These are phyloP conservation scores for Citrus hindsii DNA, from an alignment of 345 rosid species.

Conservation along the genomic window DNA sequence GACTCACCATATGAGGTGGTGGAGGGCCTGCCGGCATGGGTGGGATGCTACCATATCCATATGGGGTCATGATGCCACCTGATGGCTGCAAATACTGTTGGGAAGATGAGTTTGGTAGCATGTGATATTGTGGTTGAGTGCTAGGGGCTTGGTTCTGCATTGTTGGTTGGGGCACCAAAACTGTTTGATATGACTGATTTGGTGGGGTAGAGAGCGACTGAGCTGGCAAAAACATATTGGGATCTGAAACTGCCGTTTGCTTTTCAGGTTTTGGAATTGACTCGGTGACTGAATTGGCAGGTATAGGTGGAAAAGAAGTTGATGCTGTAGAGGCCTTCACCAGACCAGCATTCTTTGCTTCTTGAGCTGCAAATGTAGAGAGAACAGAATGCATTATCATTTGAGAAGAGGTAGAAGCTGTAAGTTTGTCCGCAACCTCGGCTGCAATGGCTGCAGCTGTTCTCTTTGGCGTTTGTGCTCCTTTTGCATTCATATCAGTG, in stretches of 20 bases:
- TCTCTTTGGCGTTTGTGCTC: constrained; percentile 55
- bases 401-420: constrained; percentile 88
- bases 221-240: constrained; percentile 35
- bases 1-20: constrained; percentile 48
- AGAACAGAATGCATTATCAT: constrained; percentile 91
- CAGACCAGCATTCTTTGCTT: constrained; percentile 65
- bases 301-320: constrained; percentile 22
- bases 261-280: constrained; percentile 41
- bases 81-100: constrained; percentile 62
- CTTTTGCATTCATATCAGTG: constrained; percentile 30
- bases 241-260: constrained; percentile 41
- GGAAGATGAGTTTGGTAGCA: constrained; percentile 47
- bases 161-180: constrained; percentile 31
- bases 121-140: constrained; percentile 60
- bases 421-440: constrained; percentile 87
- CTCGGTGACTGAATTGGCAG: constrained; percentile 17
- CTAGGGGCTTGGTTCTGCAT: constrained; percentile 44
- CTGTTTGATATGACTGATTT: constrained; percentile 40
- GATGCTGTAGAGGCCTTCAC: constrained; percentile 24
- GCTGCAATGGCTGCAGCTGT: constrained; percentile 93
- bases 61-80: constrained; percentile 46
- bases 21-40: constrained; percentile 60
- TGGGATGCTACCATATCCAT: constrained; percentile 55
- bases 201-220: constrained; percentile 36
- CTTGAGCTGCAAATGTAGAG: constrained; percentile 90